Percentiles rank a stretch among this genome's conserved stretches.
phyloP scores from a whole-genome alignment of 2,329 filamentous ascomycete species.

The Akanthomyces lecanii region DNA sequence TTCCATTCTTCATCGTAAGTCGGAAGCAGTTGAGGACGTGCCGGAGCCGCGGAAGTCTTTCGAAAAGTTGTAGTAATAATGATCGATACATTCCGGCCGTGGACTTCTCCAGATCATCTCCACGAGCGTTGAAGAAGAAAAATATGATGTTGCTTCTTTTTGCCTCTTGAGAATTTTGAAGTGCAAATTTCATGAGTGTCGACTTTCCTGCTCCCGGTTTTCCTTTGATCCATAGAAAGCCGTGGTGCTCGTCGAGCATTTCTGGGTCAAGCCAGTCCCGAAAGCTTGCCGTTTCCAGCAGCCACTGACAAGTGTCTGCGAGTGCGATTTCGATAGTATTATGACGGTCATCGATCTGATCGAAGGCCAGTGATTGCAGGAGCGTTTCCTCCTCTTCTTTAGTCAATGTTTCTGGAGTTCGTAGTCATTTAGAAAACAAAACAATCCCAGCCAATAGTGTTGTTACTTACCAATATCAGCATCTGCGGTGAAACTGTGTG shows the following conservation, averaged over 20 bases:
- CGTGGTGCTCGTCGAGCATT: conserved; percentile 1
- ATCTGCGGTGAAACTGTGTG: no score
- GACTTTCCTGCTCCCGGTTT: conserved; percentile 43
- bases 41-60: conserved; percentile 22
- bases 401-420: no score
- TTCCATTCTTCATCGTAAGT: neutral
- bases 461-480: no score
- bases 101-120: conserved; percentile 39
- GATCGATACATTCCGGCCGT: conserved; percentile 45
- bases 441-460: no score
- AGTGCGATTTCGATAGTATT: neutral
- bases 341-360: neutral
- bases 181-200: conserved; percentile 41
- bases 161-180: conserved; percentile 20
- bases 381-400: neutral
- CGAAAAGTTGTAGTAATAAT: conserved; percentile 41
- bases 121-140: conserved; percentile 50
- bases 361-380: neutral
- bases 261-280: conserved; percentile 8
- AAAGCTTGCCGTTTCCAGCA: neutral
- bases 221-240: conserved; percentile 36
- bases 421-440: no score
- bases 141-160: conserved; percentile 27
- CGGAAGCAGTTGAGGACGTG: neutral
- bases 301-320: neutral